Evolutionary conservation across 2,329 filamentous ascomycete species (phyloP), one percentile per base, ranked within the genome.

Genomic region (Fusarium dlaminii): DNA sequence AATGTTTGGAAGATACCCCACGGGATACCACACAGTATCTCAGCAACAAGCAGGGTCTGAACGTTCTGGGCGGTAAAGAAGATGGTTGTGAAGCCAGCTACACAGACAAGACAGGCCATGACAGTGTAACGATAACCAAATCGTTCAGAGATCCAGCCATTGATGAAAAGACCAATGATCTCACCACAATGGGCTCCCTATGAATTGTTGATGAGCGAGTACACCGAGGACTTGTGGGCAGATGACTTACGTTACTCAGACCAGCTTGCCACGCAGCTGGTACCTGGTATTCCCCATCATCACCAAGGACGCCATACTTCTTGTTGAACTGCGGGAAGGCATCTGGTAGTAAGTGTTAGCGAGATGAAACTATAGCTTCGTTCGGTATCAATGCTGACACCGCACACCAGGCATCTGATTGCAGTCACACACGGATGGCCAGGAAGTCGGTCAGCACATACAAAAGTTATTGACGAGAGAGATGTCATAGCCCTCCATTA

Each of bases 91-190:
- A 91, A 92, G 37, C 84, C 86, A 20, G 86, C 81, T 81, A 90
- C 80, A 75, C 86, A 82, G 39, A 85, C 77, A 57, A 93, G 84
- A 40, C 88, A 90, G 27, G 77, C 83, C 64, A 93, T 88, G 71
- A 93, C 87, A 24, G 90, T 92, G 79, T 88, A 90, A 27, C 90
- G 86, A 79, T 92, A 92, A n/a, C 90, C 90, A 75, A 90, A 90
- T n/a, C 88, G 86, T 81, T 93, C 90, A 22, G 90, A 90, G 52
- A 91, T 81, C 80, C 86, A 90, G 42, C 91, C 92, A 77, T 91
- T 92, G 79, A 92, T 84, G 73, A 92, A 82, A 52, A 93, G 85
- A 20, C 92, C 92, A 56, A 93, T 85, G 56, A 94, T 90, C 78
- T 92, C 90, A 48, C 92, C 92, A 27, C 87, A 86, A 62, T 87